Evolutionary conservation across 495 filamentous ascomycete genomes (phyloP), one percentile per base, ranked within the genome.

Genomic region (Pyronema omphalodes): DNA sequence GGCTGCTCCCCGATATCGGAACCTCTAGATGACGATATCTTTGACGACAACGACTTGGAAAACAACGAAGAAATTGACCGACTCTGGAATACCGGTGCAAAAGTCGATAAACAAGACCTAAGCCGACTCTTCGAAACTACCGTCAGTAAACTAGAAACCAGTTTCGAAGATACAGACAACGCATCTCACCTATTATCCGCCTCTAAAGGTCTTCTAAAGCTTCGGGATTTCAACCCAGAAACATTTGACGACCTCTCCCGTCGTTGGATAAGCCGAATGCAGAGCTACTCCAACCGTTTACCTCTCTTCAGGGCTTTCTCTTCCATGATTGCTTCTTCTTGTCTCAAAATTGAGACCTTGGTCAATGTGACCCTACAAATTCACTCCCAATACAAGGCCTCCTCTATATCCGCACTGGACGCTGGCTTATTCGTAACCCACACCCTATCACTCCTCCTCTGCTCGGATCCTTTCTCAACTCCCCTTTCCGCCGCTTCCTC

Each of bases 21-120:
- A 55, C 84, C 79, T 62, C 83, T 91, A 71, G 74, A 77, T 15
- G 73, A 76, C 18, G 63, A 72, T 2, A 67, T 69, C 44, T 71
- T 83, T 49, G 77, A 81, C 45, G 74, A 78, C 47, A 67, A 74
- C 7, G 78, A 78, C 44, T 70, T 76, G 7, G 76, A 83, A 18
- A 74, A 85, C 45, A 79, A 80, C 18, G 86, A 91, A 45, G 88
- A 93, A 63, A 79, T 95, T 44, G 87, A 95, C n/a, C 40, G 54
- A 15, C 52, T 65, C 9, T 51, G 62, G 11, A 46, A 53, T 3
- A 59, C 37, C 9, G 54, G 56, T 9, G 41, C 52, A 5, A 52
- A 39, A 1, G 52, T 59, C 9, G 62, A 65, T 35, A 61, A 59
- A 5, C 58, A 56, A 9, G 59, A 57, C 40, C 35, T 65, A 6